Evolutionary conservation across 345 rosid species (phyloP).

Genomic region (Eucalyptus dawsonii): DNA sequence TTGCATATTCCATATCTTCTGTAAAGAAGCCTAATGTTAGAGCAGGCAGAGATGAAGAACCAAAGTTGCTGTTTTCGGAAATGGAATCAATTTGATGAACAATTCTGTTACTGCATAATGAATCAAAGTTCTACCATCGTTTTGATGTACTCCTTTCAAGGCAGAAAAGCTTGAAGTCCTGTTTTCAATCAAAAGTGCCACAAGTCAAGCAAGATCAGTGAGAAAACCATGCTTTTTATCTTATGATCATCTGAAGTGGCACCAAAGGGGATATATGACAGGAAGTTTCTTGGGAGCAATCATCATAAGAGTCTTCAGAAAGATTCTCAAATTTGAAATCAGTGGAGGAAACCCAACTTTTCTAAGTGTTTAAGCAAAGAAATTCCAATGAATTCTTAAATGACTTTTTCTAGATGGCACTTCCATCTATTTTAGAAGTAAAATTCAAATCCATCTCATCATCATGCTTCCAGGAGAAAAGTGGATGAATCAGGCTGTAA

Average conservation of each 20-base stretch:
- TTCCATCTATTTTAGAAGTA: not conserved
- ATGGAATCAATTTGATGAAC: not conserved
- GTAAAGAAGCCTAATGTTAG: not conserved
- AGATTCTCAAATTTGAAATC: not conserved
- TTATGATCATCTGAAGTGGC: not conserved
- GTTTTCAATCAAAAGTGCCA: not conserved
- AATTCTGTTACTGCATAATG: not conserved
- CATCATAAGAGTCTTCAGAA: not conserved
- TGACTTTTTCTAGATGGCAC: not conserved
- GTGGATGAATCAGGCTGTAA: not conserved
- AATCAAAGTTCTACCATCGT: not conserved
- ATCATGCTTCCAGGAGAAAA: not conserved
- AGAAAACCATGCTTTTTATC: not conserved
- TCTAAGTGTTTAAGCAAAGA: not conserved
- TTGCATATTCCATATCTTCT: conserved; percentile 22
- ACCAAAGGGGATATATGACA: not conserved
- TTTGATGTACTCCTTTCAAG: not conserved
- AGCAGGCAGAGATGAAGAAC: not conserved
- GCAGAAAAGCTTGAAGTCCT: not conserved
- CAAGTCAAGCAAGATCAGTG: not conserved
- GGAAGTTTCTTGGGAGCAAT: not conserved
- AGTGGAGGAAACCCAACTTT: not conserved
- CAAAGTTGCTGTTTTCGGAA: not conserved
- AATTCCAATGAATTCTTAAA: not conserved
- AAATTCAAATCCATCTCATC: not conserved